Conservation (phyloP, 2,329 filamentous ascomycete species). For the Dendryphion nanum region DNA sequence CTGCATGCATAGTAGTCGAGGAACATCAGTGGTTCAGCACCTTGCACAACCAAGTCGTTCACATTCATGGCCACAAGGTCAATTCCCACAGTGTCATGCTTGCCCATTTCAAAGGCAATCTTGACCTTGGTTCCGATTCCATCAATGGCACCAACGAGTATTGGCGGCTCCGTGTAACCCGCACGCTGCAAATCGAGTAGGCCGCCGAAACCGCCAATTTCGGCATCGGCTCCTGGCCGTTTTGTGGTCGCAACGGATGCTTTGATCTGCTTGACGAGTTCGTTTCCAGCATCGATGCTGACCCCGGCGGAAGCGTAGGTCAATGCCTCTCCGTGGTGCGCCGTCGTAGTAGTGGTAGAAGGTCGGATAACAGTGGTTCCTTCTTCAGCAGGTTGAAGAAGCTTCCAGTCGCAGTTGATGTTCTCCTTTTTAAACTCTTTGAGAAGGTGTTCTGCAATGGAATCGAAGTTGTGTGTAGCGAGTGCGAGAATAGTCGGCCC, state of each 20-base stretch:
- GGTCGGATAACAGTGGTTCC: constrained; percentile 44
- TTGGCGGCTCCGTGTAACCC: constrained; percentile 71
- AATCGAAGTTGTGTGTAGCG: constrained; percentile 84
- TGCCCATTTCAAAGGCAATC: constrained; percentile 84
- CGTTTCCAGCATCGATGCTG: constrained; percentile 90
- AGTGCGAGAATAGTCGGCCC: constrained; percentile 93
- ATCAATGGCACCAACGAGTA: constrained; percentile 91
- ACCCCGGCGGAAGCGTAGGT: constrained; percentile 94
- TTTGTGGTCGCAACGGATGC: constrained; percentile 80
- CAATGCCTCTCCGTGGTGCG: constrained; percentile 45
- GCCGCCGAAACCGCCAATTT: constrained; percentile 94
- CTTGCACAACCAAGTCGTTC: constrained; percentile 95
- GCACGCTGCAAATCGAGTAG: constrained; percentile 75
- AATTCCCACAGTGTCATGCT: constrained; percentile 93
- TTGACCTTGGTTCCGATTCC: constrained; percentile 96
- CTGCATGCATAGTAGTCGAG: constrained; percentile 97
- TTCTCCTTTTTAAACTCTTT: constrained; percentile 67
- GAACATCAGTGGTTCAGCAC: constrained; percentile 92
- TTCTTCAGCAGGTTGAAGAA: constrained; percentile 84
- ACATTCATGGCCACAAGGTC: constrained; percentile 99
- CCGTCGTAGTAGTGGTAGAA: constrained; percentile 12
- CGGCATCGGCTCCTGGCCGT: constrained; percentile 82
- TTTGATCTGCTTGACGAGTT: constrained; percentile 90
- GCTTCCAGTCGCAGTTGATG: constrained; percentile 80
- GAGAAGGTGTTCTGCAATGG: constrained; percentile 79